Conservation (phyloP, 495 filamentous ascomycete species). For the Hypoxylon subgilvum region DNA sequence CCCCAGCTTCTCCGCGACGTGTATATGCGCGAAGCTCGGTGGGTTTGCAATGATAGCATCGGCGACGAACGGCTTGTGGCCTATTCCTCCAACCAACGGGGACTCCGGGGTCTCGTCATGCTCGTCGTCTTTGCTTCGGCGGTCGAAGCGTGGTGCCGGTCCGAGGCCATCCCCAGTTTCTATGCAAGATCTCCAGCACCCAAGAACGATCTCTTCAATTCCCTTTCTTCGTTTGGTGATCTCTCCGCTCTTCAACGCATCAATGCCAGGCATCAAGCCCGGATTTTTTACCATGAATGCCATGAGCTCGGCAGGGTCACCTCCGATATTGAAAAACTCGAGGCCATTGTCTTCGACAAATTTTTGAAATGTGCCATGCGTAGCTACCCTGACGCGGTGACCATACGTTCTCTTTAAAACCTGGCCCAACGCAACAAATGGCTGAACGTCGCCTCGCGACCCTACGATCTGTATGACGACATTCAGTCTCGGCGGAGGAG, state of each 20-base stretch:
- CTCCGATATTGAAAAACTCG: slow-evolving; percentile 82
- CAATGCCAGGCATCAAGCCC: slow-evolving; percentile 74
- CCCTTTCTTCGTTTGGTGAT: slow-evolving; percentile 67
- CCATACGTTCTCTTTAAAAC: slow-evolving; percentile 65
- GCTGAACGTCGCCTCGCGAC: slow-evolving; percentile 79
- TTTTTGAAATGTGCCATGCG: slow-evolving; percentile 72
- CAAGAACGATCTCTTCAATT: slow-evolving; percentile 74
- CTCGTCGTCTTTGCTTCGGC: slow-evolving; percentile 20
- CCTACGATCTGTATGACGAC: slow-evolving; percentile 83
- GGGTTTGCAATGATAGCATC: slow-evolving; percentile 87
- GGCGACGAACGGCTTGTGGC: slow-evolving; percentile 69
- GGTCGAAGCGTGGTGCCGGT: slow-evolving; percentile 40
- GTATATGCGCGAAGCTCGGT: slow-evolving; percentile 79
- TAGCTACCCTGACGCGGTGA: slow-evolving; percentile 80
- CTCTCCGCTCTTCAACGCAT: slow-evolving; percentile 70
- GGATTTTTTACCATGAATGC: slow-evolving; percentile 88
- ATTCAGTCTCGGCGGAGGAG: slow-evolving; percentile 65
- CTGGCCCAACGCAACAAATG: slow-evolving; percentile 72
- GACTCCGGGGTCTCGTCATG: slow-evolving; percentile 6
- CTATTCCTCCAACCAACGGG: slow-evolving; percentile 1
- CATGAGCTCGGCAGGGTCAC: slow-evolving; percentile 81
- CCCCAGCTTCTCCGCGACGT: slow-evolving; percentile 80
- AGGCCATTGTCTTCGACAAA: slow-evolving; percentile 73
- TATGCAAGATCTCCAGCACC: slow-evolving; percentile 78
- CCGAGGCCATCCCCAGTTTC: slow-evolving; percentile 60